phyloP scores from a whole-genome alignment of 345 rosid species.

The Alliaria petiolata region DNA sequence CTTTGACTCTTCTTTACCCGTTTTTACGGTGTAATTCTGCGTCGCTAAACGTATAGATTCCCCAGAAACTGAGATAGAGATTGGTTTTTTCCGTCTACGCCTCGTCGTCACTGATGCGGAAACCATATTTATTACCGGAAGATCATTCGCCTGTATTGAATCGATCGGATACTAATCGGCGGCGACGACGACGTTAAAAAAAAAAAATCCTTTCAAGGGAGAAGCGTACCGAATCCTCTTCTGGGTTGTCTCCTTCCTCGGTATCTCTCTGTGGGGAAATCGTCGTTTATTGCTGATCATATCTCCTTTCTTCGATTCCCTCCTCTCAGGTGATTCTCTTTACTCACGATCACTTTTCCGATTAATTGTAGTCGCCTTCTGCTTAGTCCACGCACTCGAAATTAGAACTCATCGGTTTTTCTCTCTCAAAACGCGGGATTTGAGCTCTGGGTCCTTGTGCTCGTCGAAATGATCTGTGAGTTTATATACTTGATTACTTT shows the following conservation, averaged over 20 bases:
- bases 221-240: neutral
- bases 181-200: neutral
- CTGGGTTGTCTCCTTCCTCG: neutral
- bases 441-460: neutral
- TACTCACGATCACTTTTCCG: neutral
- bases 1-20: slow-evolving; percentile 13
- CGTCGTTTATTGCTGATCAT: neutral
- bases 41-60: slow-evolving; percentile 1
- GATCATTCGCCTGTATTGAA: neutral
- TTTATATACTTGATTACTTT: neutral
- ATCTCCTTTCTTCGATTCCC: no score
- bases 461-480: neutral
- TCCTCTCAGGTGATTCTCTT: neutral
- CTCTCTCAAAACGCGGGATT: neutral
- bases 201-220: neutral
- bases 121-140: neutral
- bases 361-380: neutral
- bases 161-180: neutral
- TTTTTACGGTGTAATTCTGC: neutral
- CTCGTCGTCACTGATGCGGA: slow-evolving; percentile 17
- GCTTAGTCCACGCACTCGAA: neutral
- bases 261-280: neutral
- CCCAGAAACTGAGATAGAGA: neutral
- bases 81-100: slow-evolving; percentile 10
- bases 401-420: neutral